A percentile compares a stretch with the other conserved stretches of the same genome.
phyloP scores from a whole-genome alignment of 345 rosid species.

The Murraya koenigii region DNA sequence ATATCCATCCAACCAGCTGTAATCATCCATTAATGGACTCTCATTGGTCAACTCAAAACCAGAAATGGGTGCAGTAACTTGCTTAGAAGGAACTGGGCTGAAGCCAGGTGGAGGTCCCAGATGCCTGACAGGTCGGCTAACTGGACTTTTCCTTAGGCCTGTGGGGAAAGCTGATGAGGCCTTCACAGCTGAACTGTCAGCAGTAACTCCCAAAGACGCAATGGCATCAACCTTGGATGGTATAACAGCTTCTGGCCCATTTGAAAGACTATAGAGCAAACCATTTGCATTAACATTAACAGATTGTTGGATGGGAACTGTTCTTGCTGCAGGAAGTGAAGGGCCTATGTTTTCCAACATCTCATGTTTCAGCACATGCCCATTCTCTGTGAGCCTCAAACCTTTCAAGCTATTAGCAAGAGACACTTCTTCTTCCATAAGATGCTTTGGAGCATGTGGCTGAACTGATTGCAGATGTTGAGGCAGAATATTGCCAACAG shows the following conservation, averaged over 20 bases:
- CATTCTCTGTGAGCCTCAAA: conserved; percentile 56
- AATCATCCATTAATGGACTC: conserved; percentile 63
- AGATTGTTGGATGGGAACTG: conserved; percentile 45
- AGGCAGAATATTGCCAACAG: conserved; percentile 41
- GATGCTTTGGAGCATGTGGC: conserved; percentile 49
- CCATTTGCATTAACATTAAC: conserved; percentile 31
- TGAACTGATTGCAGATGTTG: conserved; percentile 47
- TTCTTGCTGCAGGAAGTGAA: conserved; percentile 32
- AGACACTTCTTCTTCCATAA: conserved; percentile 47
- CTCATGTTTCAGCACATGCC: conserved; percentile 45
- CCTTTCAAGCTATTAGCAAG: conserved; percentile 58
- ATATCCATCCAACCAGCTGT: conserved; percentile 98
- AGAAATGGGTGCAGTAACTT: conserved; percentile 41
- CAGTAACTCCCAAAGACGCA: conserved; percentile 45
- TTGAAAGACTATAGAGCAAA: conserved; percentile 43
- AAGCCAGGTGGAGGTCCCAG: conserved; percentile 98
- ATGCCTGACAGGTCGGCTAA: conserved; percentile 71
- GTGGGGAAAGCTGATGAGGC: conserved; percentile 37
- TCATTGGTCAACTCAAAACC: conserved; percentile 31
- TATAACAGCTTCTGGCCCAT: conserved; percentile 37
- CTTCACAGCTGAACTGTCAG: conserved; percentile 44
- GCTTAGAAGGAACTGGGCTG: conserved; percentile 61
- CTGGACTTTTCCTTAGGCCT: conserved; percentile 58
- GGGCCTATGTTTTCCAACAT: conserved; percentile 43
- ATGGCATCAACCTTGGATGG: conserved; percentile 43